Conservation (phyloP, 129 eudicot genomes). For the Daucus carota region DH1_v3.0 NC_030383.2:34425501-34426000, state of each 20-base stretch:
- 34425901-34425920: not conserved
- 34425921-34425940: not conserved
- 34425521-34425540: not conserved
- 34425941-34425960: not conserved
- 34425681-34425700: slow-evolving; percentile 42
- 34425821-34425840: not conserved
- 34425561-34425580: slow-evolving; percentile 22
- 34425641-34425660: slow-evolving; percentile 23
- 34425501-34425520: not conserved
- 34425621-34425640: slow-evolving; percentile 54
- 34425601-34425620: slow-evolving; percentile 68
- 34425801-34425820: not conserved
- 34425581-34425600: slow-evolving; percentile 62
- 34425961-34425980: not conserved
- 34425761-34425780: not conserved
- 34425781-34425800: not conserved
- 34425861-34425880: not conserved
- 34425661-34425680: slow-evolving; percentile 34
- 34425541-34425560: not conserved
- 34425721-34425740: not conserved
- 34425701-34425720: slow-evolving; percentile 38
- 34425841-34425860: not conserved
- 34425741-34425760: not conserved
- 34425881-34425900: not conserved
- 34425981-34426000: not conserved